Percentiles rank a stretch among this genome's conserved stretches.
phyloP scores from a whole-genome alignment of 2,329 filamentous ascomycete species.

The Aspergillus sclerotialis region DNA sequence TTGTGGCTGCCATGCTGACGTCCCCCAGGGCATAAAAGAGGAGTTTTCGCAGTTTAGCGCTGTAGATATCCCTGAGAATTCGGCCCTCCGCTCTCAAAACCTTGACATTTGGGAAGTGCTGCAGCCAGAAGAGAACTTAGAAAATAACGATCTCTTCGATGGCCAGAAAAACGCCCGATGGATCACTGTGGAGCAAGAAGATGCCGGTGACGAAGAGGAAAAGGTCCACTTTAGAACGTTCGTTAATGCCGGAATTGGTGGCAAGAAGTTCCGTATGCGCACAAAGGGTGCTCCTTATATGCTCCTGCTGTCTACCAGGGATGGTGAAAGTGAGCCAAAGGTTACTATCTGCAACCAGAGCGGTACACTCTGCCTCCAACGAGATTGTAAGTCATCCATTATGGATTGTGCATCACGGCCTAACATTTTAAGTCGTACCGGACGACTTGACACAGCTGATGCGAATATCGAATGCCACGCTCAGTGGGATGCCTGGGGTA shows the following conservation, averaged over 20 bases:
- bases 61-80: slow-evolving; percentile 18
- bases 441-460: slow-evolving; percentile 17
- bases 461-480: slow-evolving; percentile 10
- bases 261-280: slow-evolving; percentile 23
- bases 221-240: slow-evolving; percentile 22
- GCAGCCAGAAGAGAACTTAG: slow-evolving; percentile 20
- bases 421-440: slow-evolving; percentile 9
- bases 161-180: slow-evolving; percentile 19
- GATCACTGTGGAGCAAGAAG: slow-evolving; percentile 23
- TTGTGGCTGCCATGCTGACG: neutral
- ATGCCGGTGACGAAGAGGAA: slow-evolving; percentile 24
- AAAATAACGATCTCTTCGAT: slow-evolving; percentile 9
- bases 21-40: slow-evolving; percentile 18
- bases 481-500: slow-evolving; percentile 9
- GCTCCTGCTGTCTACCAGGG: slow-evolving; percentile 21
- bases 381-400: slow-evolving; percentile 17
- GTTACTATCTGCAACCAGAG: slow-evolving; percentile 27
- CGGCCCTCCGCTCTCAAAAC: slow-evolving; percentile 16
- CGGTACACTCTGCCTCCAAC: slow-evolving; percentile 21
- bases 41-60: slow-evolving; percentile 19
- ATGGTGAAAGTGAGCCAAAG: slow-evolving; percentile 26
- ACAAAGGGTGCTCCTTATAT: slow-evolving; percentile 26
- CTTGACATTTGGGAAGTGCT: slow-evolving; percentile 23
- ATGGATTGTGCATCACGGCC: neutral
- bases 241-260: slow-evolving; percentile 25